Percentiles rank a stretch among this genome's conserved stretches.
Evolutionary conservation across 2,329 filamentous ascomycete genomes (phyloP).

Genomic region (Alternaria sp.): DNA sequence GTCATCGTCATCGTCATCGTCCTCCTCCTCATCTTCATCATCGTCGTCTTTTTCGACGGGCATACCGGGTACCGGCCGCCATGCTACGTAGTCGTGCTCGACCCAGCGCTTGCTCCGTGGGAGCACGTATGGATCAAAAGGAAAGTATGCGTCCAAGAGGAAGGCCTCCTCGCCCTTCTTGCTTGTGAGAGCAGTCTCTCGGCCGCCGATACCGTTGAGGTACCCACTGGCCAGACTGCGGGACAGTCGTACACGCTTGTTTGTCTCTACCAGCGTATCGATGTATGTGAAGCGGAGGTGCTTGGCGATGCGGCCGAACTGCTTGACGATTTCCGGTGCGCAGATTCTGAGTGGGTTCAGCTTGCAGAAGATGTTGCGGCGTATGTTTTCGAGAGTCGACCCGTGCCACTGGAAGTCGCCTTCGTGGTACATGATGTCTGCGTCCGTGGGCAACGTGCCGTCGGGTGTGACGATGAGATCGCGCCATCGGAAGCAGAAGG

Average conservation of each 20-base stretch:
- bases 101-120: conserved; percentile 89
- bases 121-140: conserved; percentile 94
- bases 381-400: conserved; percentile 75
- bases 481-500: conserved; percentile 97
- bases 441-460: conserved; percentile 46
- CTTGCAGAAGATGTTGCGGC: conserved; percentile 80
- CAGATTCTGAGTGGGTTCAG: conserved; percentile 97
- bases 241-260: conserved; percentile 85
- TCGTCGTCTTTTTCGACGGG: conserved; percentile 55
- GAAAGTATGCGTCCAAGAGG: conserved; percentile 93
- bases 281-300: conserved; percentile 90
- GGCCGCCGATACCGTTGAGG: conserved; percentile 52
- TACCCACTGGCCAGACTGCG: conserved; percentile 68
- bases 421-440: conserved; percentile 66
- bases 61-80: conserved; percentile 48
- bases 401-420: conserved; percentile 81
- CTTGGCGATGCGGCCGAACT: conserved; percentile 87
- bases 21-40: conserved; percentile 44
- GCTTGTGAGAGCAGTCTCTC: conserved; percentile 60
- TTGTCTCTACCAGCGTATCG: conserved; percentile 84
- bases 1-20: conserved; percentile 10
- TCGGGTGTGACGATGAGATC: conserved; percentile 73
- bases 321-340: conserved; percentile 84
- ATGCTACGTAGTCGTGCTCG: conserved; percentile 60
- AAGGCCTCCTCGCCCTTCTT: conserved; percentile 77